Percentiles rank a stretch among this genome's conserved stretches.
Evolutionary conservation across 768 basidiomycete genomes (phyloP).

Genomic region (Boletus subparvulus): DNA sequence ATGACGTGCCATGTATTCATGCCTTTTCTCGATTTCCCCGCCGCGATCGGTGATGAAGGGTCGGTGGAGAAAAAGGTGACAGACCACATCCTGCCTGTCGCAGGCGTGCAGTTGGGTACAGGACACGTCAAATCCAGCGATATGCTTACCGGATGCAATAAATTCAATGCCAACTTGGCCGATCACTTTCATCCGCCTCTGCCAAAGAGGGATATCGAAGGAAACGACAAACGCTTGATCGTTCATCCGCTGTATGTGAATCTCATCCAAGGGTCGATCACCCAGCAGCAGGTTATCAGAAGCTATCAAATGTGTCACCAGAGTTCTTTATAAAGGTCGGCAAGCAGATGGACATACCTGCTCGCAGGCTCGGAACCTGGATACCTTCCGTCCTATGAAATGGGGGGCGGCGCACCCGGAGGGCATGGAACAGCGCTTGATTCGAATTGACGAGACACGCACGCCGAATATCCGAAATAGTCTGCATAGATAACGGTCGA

Average conservation of each 20-base stretch:
- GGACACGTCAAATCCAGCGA: neutral
- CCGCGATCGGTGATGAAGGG: neutral
- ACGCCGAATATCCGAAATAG: slow-evolving; percentile 60
- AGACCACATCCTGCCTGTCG: slow-evolving; percentile 26
- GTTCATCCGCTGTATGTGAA: slow-evolving; percentile 49
- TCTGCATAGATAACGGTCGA: slow-evolving; percentile 37
- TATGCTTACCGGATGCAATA: slow-evolving; percentile 42
- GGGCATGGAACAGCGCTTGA: slow-evolving; percentile 28
- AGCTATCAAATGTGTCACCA: slow-evolving; percentile 10
- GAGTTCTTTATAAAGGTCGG: neutral
- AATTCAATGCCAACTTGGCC: slow-evolving; percentile 62
- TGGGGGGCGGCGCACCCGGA: slow-evolving; percentile 23
- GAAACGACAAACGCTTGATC: slow-evolving; percentile 50
- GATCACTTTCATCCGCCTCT: slow-evolving; percentile 66
- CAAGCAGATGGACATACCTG: slow-evolving; percentile 24
- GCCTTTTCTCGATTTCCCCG: slow-evolving; percentile 9
- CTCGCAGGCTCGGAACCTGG: slow-evolving; percentile 8
- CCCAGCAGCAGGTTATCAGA: slow-evolving; percentile 47
- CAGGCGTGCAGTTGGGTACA: neutral
- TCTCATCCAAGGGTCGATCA: slow-evolving; percentile 48
- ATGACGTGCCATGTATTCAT: slow-evolving; percentile 40
- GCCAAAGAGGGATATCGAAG: slow-evolving; percentile 58
- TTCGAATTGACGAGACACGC: slow-evolving; percentile 52
- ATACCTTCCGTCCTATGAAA: slow-evolving; percentile 26
- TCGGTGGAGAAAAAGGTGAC: slow-evolving; percentile 21